phyloP scores from a whole-genome alignment of 169 alveolate genomes.

The Plasmodium inui region DNA sequence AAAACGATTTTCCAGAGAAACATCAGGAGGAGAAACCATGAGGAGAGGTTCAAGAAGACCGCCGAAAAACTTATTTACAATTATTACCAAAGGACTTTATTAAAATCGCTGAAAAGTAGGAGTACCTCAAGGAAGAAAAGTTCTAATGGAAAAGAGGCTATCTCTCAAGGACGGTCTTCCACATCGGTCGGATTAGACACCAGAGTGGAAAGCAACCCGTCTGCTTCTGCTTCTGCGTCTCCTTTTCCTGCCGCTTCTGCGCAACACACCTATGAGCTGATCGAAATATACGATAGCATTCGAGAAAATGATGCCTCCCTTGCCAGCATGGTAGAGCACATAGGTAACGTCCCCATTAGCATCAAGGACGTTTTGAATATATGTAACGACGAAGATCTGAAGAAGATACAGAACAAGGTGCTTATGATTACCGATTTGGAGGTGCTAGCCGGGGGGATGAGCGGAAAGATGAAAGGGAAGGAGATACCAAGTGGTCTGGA shows the following conservation, averaged over 20 bases:
- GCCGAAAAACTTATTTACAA: conserved; percentile 72
- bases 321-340: conserved; percentile 19
- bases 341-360: conserved; percentile 14
- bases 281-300: conserved; percentile 20
- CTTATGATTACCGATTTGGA: conserved; percentile 26
- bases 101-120: conserved; percentile 32
- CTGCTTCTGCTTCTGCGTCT: background rate
- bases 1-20: conserved; percentile 88
- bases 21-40: conserved; percentile 46
- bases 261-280: background rate
- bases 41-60: conserved; percentile 45
- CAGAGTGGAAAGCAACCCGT: background rate
- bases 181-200: background rate
- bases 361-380: conserved; percentile 31
- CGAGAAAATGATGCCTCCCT: conserved; percentile 15
- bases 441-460: background rate
- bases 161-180: background rate
- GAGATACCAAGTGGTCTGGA: background rate
- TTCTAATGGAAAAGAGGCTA: background rate
- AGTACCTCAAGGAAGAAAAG: background rate
- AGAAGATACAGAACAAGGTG: conserved; percentile 14
- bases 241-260: background rate
- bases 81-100: conserved; percentile 38
- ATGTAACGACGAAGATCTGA: conserved; percentile 41
- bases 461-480: background rate